Evolutionary conservation across 768 basidiomycete species (phyloP).

Genomic region (Rhodotorula toruloides): DNA sequence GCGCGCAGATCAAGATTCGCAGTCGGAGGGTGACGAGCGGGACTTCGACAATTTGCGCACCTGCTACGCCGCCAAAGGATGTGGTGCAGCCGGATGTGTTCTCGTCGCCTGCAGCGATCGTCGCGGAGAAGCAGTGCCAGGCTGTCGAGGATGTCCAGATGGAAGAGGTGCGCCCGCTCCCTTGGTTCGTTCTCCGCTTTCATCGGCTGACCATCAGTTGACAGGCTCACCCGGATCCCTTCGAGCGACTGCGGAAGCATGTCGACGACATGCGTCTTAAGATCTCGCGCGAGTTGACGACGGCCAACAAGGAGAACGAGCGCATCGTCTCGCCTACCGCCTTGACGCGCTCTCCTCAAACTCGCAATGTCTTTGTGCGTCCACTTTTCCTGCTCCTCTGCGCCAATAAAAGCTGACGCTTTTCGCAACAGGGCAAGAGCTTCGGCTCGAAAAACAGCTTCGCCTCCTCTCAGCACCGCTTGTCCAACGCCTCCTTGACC

Average conservation of each 20-base stretch:
- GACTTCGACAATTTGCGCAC: slow-evolving; percentile 16
- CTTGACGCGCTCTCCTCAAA: slow-evolving; percentile 27
- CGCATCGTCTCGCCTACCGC: slow-evolving; percentile 18
- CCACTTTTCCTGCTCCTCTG: background rate
- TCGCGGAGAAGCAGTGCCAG: too few relatives aligned
- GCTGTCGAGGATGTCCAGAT: background rate
- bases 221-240: slow-evolving; percentile 6
- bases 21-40: slow-evolving; percentile 23
- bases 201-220: background rate
- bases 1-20: slow-evolving; percentile 3
- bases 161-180: slow-evolving; percentile 1
- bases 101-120: background rate
- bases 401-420: background rate
- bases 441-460: background rate
- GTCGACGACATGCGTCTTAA: slow-evolving; percentile 24
- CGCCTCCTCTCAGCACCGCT: background rate
- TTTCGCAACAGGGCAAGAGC: slow-evolving; percentile 15
- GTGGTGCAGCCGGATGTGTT: slow-evolving; percentile 11
- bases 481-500: background rate
- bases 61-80: slow-evolving; percentile 19
- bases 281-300: slow-evolving; percentile 16
- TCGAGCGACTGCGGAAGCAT: slow-evolving; percentile 16
- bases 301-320: slow-evolving; percentile 26
- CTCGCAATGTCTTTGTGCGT: slow-evolving; percentile 31
- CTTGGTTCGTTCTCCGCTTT: background rate